Percentiles rank a stretch among this genome's conserved stretches.
Conservation (phyloP, 2,329 filamentous ascomycete species). For the Penicillium sp. region DNA sequence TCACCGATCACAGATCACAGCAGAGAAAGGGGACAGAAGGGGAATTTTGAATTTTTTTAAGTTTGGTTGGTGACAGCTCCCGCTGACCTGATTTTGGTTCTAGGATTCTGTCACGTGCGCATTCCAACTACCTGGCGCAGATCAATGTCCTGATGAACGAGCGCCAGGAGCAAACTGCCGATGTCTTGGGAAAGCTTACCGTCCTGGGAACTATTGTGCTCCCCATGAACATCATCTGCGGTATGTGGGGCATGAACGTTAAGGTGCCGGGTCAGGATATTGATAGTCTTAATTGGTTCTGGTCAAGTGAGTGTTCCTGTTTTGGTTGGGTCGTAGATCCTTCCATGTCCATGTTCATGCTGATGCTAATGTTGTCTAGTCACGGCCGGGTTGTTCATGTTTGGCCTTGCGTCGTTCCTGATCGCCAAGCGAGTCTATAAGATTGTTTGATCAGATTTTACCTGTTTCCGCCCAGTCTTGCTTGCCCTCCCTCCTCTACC, state of each 20-base stretch:
- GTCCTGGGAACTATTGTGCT: conserved; percentile 96
- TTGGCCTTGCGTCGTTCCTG: conserved; percentile 78
- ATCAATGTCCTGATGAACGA: conserved; percentile 99
- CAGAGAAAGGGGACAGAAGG: too few relatives aligned
- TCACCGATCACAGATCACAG: neutral
- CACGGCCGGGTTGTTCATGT: conserved; percentile 75
- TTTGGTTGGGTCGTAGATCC: neutral
- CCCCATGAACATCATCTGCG: conserved; percentile 98
- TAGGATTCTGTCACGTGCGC: conserved; percentile 85
- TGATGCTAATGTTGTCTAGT: conserved; percentile 41
- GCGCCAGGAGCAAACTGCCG: conserved; percentile 91
- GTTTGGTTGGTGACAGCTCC: neutral
- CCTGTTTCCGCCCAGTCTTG: neutral
- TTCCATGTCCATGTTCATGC: neutral
- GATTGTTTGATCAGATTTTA: conserved; percentile 61
- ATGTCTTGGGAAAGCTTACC: conserved; percentile 91
- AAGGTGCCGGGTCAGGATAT: conserved; percentile 90
- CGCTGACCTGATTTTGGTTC: conserved; percentile 14
- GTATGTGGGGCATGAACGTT: conserved; percentile 98
- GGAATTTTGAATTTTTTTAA: neutral
- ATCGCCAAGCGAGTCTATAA: conserved; percentile 84
- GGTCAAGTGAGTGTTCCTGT: conserved; percentile 49
- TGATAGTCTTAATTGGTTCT: conserved; percentile 79
- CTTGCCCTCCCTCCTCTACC: neutral
- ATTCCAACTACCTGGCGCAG: conserved; percentile 97